Base-by-base conservation (phyloP, 345 rosid species). In the Hypericum androsaemum region DNA sequence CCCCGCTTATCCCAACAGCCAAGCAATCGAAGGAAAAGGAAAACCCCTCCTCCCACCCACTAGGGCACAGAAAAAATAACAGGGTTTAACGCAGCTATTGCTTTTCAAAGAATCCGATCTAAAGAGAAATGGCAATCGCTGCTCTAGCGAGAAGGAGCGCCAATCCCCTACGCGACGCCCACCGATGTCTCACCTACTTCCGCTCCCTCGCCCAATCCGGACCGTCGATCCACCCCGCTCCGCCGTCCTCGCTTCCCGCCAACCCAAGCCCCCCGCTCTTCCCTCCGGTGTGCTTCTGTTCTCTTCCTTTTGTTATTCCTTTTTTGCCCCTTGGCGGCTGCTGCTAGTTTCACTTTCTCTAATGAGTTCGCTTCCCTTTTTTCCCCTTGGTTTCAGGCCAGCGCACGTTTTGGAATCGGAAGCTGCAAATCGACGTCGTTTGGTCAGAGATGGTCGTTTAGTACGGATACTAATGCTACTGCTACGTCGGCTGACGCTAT, bases 101-200 rank as follows among this genome's bases (percentile, higher is more conserved):
- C 4, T 22, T 22, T 22, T 22, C 32, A 1, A 22, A 22, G 4
- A 22, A 36, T 37, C 53, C 8, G 13, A 10, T 10, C 39, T 22
- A 36, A n/a, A 8, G 52, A 39, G 68, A 68, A 43, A 79, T 86
- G 95, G 85, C 97, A 43, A 55, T 22, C 32, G 32, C 80, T 12
- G 69, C 71, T 45, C 13, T 89, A 0, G 50, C 60, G 5, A 74
- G 82, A 60, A 1, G 32, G 32, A 77, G 54, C 5, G 77, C 72
- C 7, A 70, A 59, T 13, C 64, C 43, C 40, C 65, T 83, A 12
- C 77, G 75, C 40, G 45, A 59, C 46, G 14, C 64, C 37, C 71
- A 59, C 13, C 50, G 61, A 6, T 63, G 7, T 39, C 47, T 60
- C 37, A 22, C 32, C 32, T 62, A 39, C 45, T 43, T 63, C 12